Evolutionary conservation across 116 monocot species (phyloP), one percentile per base, ranked within the genome.

Genomic region (Papilionanthe hybrid): DNA sequence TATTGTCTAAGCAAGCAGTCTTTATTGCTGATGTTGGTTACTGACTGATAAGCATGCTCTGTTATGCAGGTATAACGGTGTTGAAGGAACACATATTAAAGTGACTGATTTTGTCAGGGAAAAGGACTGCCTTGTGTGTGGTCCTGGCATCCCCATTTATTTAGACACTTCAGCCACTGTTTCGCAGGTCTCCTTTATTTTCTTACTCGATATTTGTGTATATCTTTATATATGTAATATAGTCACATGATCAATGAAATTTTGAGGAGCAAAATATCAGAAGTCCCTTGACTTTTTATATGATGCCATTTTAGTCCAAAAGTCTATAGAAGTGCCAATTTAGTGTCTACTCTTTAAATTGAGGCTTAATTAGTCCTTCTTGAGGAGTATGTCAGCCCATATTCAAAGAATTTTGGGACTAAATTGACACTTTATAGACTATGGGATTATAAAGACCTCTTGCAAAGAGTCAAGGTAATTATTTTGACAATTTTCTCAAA

Each of bases 41-140:
- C 15, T 53, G 17, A 17, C 53, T 53, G 53, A 53, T 53, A 53
- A 63, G 63, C 25, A 23, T 63, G 63, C 23, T 63, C 25, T 63
- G 23, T 22, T 23, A 9, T 20, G 22, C 63, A 99, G 99, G 77
- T 99, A 90, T 77, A 99, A 99, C 83, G 99, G 99, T 79, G 72
- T 85, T 41, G 91, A 91, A 65, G 99, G 99, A 81, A 85, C 92
- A 58, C 95, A 99, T 77, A 89, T 90, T 37, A 92, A 95, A 86
- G 93, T 93, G 42, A 95, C 93, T 20, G 99, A 95, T 42, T 99
- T 95, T 82, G 88, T 89, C n/a, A 89, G 82, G 83, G 93, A 95
- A 17, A 90, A 86, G 65, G 92, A 95, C 68, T 99, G 99, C 48
- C 82, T 99, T 75, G 91, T 93, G 13, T 99, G 99, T 72, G 99